Conservation (phyloP, 176 grass and related monocot species). For the Poa annua region DNA sequence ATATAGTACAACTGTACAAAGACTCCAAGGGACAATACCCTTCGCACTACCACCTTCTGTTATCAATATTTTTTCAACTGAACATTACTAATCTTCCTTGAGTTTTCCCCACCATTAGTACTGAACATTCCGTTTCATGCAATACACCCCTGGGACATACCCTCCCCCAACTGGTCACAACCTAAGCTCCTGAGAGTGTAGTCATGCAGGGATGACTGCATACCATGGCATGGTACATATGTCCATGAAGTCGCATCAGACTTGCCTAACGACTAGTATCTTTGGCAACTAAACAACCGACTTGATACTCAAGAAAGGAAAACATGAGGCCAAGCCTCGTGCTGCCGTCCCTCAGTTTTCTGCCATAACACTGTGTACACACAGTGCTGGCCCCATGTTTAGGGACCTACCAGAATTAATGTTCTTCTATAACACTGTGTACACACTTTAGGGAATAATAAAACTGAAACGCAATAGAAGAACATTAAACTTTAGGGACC, state of each 20-base stretch:
- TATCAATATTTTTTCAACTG: conserved; percentile 11
- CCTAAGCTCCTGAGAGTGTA: neutral
- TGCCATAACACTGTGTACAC: neutral
- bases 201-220: neutral
- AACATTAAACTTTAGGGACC: conserved; percentile 18
- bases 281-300: neutral
- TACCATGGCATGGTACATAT: neutral
- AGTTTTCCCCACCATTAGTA: conserved; percentile 14
- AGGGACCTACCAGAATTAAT: no score
- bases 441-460: neutral
- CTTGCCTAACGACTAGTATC: conserved; percentile 12
- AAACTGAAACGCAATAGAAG: conserved; percentile 4
- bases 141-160: neutral
- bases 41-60: conserved; percentile 1
- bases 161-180: neutral
- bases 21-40: neutral
- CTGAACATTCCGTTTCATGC: conserved; percentile 5
- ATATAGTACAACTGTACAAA: neutral
- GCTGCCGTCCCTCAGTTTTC: neutral
- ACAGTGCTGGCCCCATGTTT: neutral
- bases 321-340: neutral
- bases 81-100: conserved; percentile 10
- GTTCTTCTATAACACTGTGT: neutral
- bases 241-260: neutral
- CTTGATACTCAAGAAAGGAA: neutral